Percentiles rank a stretch among this genome's conserved stretches.
phyloP scores from a whole-genome alignment of 2,329 filamentous ascomycete genomes.

The Immersiporthe knoxdaviesiana region DNA sequence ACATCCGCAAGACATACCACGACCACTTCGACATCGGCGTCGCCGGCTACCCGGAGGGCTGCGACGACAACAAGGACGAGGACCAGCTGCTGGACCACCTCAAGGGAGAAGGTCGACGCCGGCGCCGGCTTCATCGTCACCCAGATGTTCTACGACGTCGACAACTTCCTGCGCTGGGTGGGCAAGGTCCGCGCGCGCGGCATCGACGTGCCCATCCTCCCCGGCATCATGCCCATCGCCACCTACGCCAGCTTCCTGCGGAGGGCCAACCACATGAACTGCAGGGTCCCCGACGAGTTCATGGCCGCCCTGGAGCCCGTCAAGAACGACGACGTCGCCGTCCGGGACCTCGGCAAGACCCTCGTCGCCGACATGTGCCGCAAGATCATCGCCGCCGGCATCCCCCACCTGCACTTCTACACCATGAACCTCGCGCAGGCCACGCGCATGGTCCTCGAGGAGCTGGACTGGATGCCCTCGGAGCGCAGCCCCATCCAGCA shows the following conservation, averaged over 20 bases:
- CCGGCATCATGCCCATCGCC: constrained; percentile 92
- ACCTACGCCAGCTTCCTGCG: constrained; percentile 93
- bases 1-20: constrained; percentile 78
- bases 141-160: constrained; percentile 99
- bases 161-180: constrained; percentile 93
- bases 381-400: constrained; percentile 79
- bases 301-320: constrained; percentile 82
- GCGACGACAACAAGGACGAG: constrained; percentile 88
- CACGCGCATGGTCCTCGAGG: constrained; percentile 90
- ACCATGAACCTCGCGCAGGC: constrained; percentile 98
- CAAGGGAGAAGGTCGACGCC: constrained; percentile 95
- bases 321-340: constrained; percentile 94
- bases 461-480: constrained; percentile 80
- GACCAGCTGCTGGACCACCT: constrained; percentile 86
- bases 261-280: constrained; percentile 88
- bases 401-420: constrained; percentile 94
- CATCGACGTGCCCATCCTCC: constrained; percentile 72
- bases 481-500: constrained; percentile 79
- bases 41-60: constrained; percentile 93
- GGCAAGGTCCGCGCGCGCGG: constrained; percentile 82
- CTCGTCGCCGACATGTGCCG: constrained; percentile 90
- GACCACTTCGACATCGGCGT: constrained; percentile 97
- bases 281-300: constrained; percentile 80
- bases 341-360: constrained; percentile 84
- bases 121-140: constrained; percentile 94